Evolutionary conservation across 2,329 filamentous ascomycete species (phyloP), one percentile per base, ranked within the genome.

Genomic region (Fusarium guadeloupense): DNA sequence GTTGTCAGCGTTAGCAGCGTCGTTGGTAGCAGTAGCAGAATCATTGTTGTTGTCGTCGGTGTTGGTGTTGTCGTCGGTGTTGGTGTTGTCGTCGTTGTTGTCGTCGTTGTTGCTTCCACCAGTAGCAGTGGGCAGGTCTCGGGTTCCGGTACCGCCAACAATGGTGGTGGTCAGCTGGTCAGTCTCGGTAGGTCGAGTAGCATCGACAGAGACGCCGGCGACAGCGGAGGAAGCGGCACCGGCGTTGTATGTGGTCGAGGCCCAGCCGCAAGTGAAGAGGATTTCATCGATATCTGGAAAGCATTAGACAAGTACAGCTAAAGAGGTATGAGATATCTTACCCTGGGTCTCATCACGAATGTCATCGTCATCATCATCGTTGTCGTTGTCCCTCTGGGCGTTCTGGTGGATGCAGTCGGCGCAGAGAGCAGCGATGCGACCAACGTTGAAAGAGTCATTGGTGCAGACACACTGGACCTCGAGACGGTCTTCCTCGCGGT

Each of bases 381-480:
- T 54, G 25, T 67, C 40, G 14, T 63, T 50, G 20, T 67, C 40
- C 12, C 57, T 53, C 12, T 45, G 53, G 28, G 57, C 56, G 44
- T 73, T 73, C 69, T 77, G 71, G 28, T 67, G 64, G 56, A 79
- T 74, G 58, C 77, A 79, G 48, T 70, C 71, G 44, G 72, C 70
- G 56, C 77, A 79, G 17, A 77, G 70, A 4, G 68, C 74, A 16
- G 76, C 71, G 42, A 78, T 62, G 16, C 62, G 54, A 20, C 41
- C 59, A 43, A 79, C 78, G 64, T 78, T 64, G 67, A 80, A 76
- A 65, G 75, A 76, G 42, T 69, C 58, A 70, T 80, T 76, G 61
- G 75, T 74, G 71, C 77, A 78, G 46, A 78, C 62, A 57, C 77
- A 79, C 62, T 79, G 75, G 12, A 65, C 68, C 69, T 74, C 70